Conservation (phyloP, 2,329 filamentous ascomycete species). For the Thermochaetoides dissita region DNA sequence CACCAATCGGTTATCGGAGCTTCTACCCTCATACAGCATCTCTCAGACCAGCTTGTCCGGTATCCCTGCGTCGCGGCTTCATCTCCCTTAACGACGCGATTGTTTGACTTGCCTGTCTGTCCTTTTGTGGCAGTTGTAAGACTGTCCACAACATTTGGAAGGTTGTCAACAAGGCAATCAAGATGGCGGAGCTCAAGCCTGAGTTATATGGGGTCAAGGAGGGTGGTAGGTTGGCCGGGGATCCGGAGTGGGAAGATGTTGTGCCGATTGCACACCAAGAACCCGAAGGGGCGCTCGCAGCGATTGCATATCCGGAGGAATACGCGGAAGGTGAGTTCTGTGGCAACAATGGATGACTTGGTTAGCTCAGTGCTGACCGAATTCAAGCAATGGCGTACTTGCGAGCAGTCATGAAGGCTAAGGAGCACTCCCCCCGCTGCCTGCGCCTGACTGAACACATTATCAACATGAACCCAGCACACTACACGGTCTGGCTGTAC, state of each 20-base stretch:
- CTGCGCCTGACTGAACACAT: conserved; percentile 76
- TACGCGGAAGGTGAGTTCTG: conserved; percentile 58
- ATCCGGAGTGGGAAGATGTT: conserved; percentile 74
- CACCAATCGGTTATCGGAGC: no score
- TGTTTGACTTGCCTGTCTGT: conserved; percentile 18
- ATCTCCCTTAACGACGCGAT: no score
- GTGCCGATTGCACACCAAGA: conserved; percentile 72
- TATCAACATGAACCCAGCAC: conserved; percentile 84
- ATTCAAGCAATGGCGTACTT: conserved; percentile 70
- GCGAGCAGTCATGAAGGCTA: conserved; percentile 77
- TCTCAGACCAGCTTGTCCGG: no score
- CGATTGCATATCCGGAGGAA: conserved; percentile 78
- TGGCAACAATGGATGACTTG: background rate
- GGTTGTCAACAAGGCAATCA: conserved; percentile 34
- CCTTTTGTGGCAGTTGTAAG: no score
- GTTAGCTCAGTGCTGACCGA: background rate
- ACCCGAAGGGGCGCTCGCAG: conserved; percentile 71
- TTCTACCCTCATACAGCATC: no score
- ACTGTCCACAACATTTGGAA: conserved; percentile 45
- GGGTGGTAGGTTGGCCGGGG: conserved; percentile 37
- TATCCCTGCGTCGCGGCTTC: no score
- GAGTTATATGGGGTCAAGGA: background rate
- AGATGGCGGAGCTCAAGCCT: background rate
- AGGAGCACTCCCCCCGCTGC: conserved; percentile 69
- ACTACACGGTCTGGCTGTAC: conserved; percentile 98